Percentiles rank a stretch among this genome's conserved stretches.
phyloP scores from a whole-genome alignment of 345 rosid species.

The Dipteronia dyeriana region DNA sequence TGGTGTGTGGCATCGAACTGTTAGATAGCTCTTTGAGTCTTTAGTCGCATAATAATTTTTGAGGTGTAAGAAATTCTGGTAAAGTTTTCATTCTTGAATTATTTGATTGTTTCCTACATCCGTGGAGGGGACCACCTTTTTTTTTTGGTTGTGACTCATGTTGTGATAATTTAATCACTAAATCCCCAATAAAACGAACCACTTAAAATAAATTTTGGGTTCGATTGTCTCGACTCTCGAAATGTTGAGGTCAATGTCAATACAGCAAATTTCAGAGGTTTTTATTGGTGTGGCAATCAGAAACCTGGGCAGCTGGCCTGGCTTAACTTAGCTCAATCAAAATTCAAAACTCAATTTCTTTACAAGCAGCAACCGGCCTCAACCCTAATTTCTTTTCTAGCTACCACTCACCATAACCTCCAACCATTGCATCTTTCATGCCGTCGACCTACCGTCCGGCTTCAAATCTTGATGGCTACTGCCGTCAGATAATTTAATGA shows the following conservation, averaged over 20 bases:
- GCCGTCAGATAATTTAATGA: too few relatives aligned
- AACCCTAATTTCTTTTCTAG: too few relatives aligned
- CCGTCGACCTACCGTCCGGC: too few relatives aligned
- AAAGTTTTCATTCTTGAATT: background rate
- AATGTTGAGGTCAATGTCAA: background rate
- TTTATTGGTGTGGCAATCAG: background rate
- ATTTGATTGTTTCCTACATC: background rate
- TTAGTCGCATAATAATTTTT: too few relatives aligned
- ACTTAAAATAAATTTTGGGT: too few relatives aligned
- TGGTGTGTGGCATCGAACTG: background rate
- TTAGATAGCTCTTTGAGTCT: background rate
- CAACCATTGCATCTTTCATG: too few relatives aligned
- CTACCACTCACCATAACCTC: too few relatives aligned
- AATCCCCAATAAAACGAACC: background rate
- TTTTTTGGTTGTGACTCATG: background rate
- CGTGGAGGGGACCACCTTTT: slow-evolving; percentile 3
- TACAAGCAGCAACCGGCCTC: too few relatives aligned
- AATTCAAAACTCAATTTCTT: too few relatives aligned
- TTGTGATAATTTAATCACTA: background rate
- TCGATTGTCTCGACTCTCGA: too few relatives aligned
- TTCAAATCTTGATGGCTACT: too few relatives aligned
- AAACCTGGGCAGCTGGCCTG: background rate
- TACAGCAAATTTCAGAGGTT: background rate
- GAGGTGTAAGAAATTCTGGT: background rate
- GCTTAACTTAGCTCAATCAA: too few relatives aligned